These are phyloP conservation scores for Podospora comata DNA, from an alignment of 495 filamentous ascomycete species.

Conservation along the genomic window DNA sequence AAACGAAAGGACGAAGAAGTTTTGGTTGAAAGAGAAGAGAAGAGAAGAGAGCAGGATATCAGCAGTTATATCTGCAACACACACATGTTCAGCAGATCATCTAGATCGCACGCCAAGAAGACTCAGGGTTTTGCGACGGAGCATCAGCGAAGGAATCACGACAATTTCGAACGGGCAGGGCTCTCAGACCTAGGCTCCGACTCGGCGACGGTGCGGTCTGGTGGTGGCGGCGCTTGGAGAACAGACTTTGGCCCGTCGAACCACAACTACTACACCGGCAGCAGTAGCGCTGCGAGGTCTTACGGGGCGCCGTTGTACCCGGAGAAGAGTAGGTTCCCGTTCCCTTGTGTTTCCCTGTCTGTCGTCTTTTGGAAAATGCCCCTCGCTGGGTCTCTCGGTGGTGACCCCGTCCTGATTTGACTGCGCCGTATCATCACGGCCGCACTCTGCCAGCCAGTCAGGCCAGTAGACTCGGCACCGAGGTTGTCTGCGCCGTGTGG, in stretches of 20 bases:
- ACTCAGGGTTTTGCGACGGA: conserved; percentile 39
- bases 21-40: neutral
- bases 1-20: neutral
- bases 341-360: conserved; percentile 3
- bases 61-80: conserved; percentile 13
- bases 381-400: conserved; percentile 3
- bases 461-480: conserved; percentile 8
- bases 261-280: conserved; percentile 29
- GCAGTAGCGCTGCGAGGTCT: conserved; percentile 25
- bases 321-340: conserved; percentile 44
- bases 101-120: conserved; percentile 29
- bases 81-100: conserved; percentile 52
- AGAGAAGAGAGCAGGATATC: neutral
- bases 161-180: conserved; percentile 33
- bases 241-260: conserved; percentile 33
- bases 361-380: conserved; percentile 1
- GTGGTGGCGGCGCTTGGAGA: conserved; percentile 32
- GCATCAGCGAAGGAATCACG: conserved; percentile 30
- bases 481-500: neutral
- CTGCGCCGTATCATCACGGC: conserved; percentile 18
- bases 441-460: conserved; percentile 1
- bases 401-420: conserved; percentile 11
- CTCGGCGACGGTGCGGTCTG: conserved; percentile 39
- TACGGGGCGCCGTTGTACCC: conserved; percentile 35
- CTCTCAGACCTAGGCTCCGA: conserved; percentile 41